Evolutionary conservation across 257 asterid genomes (phyloP).

Genomic region (Henckelia pumila): DNA sequence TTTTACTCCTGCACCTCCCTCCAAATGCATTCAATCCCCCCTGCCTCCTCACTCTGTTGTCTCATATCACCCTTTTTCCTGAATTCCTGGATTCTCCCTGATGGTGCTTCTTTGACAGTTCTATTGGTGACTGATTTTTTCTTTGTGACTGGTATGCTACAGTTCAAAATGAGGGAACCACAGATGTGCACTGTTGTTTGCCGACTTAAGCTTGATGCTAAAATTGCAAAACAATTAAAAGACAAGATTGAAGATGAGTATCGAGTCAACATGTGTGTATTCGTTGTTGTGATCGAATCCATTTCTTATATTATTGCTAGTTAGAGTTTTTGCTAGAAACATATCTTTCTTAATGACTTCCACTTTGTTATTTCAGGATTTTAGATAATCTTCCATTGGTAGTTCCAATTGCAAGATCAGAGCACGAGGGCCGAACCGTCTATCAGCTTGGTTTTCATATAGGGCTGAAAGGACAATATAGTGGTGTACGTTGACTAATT

Average conservation of each 20-base stretch:
- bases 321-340: background rate
- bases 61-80: background rate
- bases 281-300: conserved; percentile 10
- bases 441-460: conserved; percentile 64
- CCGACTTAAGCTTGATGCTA: conserved; percentile 43
- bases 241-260: conserved; percentile 68
- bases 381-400: conserved; percentile 78
- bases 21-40: background rate
- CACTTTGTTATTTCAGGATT: conserved; percentile 42
- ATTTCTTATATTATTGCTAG: background rate
- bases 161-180: conserved; percentile 79
- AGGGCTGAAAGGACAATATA: conserved; percentile 64
- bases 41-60: background rate
- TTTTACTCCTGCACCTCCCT: background rate
- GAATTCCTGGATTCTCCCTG: background rate
- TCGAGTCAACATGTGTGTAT: conserved; percentile 61
- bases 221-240: conserved; percentile 51
- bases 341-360: conserved; percentile 6
- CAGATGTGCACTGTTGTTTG: conserved; percentile 61
- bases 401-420: conserved; percentile 54
- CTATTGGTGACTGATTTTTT: conserved; percentile 20
- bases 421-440: conserved; percentile 55
- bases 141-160: conserved; percentile 23
- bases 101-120: background rate
- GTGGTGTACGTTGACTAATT: conserved; percentile 47